Evolutionary conservation across 768 basidiomycete species (phyloP).

Genomic region (Boletus vermiculosoides): DNA sequence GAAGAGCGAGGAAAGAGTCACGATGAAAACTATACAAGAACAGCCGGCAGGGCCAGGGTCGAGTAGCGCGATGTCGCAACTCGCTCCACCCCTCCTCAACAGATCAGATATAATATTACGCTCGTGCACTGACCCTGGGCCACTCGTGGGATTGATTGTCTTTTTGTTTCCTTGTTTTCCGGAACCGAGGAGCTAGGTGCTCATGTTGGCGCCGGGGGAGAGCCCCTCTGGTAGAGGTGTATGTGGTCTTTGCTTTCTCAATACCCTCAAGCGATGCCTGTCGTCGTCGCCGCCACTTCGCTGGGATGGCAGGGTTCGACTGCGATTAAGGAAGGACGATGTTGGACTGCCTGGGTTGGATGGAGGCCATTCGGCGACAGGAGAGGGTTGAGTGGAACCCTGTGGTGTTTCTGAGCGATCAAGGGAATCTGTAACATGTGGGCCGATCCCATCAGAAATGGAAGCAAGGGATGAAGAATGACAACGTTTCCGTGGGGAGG

Average conservation of each 20-base stretch:
- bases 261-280: constrained; percentile 38
- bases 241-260: constrained; percentile 54
- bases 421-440: constrained; percentile 18
- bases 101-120: constrained; percentile 13
- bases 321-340: constrained; percentile 44
- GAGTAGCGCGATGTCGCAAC: constrained; percentile 3
- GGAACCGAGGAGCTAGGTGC: constrained; percentile 10
- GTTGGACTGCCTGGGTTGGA: constrained; percentile 31
- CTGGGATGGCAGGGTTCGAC: constrained; percentile 58
- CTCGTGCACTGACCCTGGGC: constrained; percentile 1
- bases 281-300: constrained; percentile 34
- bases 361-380: constrained; percentile 46
- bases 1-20: not conserved
- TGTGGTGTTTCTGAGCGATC: constrained; percentile 24
- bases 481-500: not conserved
- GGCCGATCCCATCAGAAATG: constrained; percentile 14
- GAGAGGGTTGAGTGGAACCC: constrained; percentile 41
- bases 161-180: not conserved
- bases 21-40: constrained; percentile 5
- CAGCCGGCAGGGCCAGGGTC: constrained; percentile 13
- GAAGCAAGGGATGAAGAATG: constrained; percentile 1
- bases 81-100: constrained; percentile 17
- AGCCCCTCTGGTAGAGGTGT: constrained; percentile 27
- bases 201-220: constrained; percentile 22
- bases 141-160: not conserved